Percentiles rank a stretch among this genome's conserved stretches.
phyloP scores from a whole-genome alignment of 352 stramenopile genomes.

The Phytopythium litorale region DNA sequence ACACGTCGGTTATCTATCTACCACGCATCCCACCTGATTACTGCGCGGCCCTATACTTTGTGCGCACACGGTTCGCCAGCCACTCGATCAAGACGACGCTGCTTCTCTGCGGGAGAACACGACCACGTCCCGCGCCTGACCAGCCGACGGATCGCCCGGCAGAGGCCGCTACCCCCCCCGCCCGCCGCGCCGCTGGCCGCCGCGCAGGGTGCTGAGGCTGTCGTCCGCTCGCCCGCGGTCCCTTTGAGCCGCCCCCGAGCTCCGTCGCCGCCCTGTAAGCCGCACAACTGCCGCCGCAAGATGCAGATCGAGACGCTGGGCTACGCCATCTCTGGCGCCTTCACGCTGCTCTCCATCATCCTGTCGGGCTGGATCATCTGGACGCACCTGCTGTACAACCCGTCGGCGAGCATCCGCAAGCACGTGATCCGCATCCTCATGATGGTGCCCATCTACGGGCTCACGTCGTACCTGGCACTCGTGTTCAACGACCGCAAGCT shows the following conservation, averaged over 20 bases:
- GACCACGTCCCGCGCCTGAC: no score
- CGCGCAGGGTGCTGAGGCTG: not conserved
- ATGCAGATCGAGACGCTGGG: slow-evolving; percentile 88
- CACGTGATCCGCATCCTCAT: slow-evolving; percentile 93
- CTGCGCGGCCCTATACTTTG: not conserved
- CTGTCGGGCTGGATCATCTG: slow-evolving; percentile 86
- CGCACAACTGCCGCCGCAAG: not conserved
- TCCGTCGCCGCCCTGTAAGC: not conserved
- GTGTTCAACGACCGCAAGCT: slow-evolving; percentile 89
- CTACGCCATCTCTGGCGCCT: slow-evolving; percentile 84
- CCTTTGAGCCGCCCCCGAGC: not conserved
- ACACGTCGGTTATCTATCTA: no score
- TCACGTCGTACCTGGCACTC: slow-evolving; percentile 89
- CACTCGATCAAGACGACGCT: not conserved
- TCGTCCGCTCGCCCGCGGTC: not conserved
- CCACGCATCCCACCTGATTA: not conserved
- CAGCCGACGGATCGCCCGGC: no score
- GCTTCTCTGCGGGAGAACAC: no score
- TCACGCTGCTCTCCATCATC: slow-evolving; percentile 83
- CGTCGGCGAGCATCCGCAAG: slow-evolving; percentile 77
- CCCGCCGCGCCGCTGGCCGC: no score
- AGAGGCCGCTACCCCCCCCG: not conserved
- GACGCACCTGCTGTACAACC: slow-evolving; percentile 87
- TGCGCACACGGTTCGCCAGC: not conserved
- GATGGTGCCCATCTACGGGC: slow-evolving; percentile 93